A percentile compares a stretch with the other conserved stretches of the same genome.
Evolutionary conservation across 164 flowering plant genomes (phyloP).

Genomic region (Annona cherimola): DNA sequence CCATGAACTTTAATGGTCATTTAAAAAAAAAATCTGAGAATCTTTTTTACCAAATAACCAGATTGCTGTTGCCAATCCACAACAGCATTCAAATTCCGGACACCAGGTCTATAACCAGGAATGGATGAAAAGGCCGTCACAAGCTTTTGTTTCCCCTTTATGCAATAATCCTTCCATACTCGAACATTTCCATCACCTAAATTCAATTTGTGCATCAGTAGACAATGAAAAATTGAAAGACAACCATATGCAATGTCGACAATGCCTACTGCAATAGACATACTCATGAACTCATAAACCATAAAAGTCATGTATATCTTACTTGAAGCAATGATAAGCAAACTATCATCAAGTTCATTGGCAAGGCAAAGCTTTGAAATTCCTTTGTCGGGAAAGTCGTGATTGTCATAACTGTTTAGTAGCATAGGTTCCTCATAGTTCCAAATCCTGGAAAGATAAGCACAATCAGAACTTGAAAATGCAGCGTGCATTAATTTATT

Average conservation of each 20-base stretch:
- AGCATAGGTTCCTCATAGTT: conserved; percentile 67
- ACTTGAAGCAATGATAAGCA: conserved; percentile 98
- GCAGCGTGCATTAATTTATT: no score
- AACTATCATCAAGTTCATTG: conserved; percentile 92
- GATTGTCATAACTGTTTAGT: conserved; percentile 80
- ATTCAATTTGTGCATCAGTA: conserved; percentile 6
- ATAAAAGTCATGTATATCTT: conserved; percentile 26
- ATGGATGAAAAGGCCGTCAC: conserved; percentile 92
- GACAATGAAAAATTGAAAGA: background rate
- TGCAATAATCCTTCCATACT: conserved; percentile 81
- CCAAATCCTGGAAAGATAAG: conserved; percentile 57
- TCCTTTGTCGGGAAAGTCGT: conserved; percentile 80
- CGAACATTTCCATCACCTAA: conserved; percentile 89
- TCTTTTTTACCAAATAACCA: conserved; percentile 68
- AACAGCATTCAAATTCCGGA: conserved; percentile 69
- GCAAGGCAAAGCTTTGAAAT: conserved; percentile 86
- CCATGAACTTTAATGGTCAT: background rate
- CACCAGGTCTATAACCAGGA: conserved; percentile 81
- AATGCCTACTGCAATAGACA: conserved; percentile 12
- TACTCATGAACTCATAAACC: conserved; percentile 9
- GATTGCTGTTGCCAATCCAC: conserved; percentile 99
- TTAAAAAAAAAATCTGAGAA: background rate
- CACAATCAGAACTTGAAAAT: background rate
- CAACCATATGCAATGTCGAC: background rate
- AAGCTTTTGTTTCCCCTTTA: conserved; percentile 64